A percentile compares a stretch with the other conserved stretches of the same genome.
Evolutionary conservation across 441 rosid genomes (phyloP).

Genomic region (Macaranga tanarius): DNA sequence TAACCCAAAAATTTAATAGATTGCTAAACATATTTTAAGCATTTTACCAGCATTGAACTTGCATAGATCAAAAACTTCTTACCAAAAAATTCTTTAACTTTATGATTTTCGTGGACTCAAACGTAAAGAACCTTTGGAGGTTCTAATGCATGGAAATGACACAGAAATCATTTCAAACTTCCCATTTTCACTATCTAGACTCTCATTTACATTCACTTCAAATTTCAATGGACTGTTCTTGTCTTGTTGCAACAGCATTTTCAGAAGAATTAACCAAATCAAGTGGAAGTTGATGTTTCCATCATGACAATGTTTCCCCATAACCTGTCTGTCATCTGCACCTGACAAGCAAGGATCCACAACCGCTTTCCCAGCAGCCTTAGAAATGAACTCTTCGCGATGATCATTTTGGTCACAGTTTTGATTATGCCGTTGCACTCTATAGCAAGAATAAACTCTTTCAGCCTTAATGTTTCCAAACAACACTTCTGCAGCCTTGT

Average conservation of each 20-base stretch:
- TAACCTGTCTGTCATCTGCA: slow-evolving; percentile 19
- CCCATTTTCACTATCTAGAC: slow-evolving; percentile 41
- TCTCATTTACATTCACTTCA: slow-evolving; percentile 34
- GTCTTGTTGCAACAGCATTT: slow-evolving; percentile 35
- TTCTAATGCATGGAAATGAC: slow-evolving; percentile 38
- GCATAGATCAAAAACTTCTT: neutral
- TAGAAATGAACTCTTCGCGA: neutral
- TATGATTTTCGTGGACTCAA: neutral
- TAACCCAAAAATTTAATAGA: neutral
- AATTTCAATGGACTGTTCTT: slow-evolving; percentile 49
- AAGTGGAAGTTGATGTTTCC: slow-evolving; percentile 28
- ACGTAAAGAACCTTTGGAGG: neutral
- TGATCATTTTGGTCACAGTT: slow-evolving; percentile 12
- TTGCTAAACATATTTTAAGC: neutral
- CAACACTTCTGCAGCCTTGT: slow-evolving; percentile 57
- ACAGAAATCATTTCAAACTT: slow-evolving; percentile 43
- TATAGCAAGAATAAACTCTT: slow-evolving; percentile 31
- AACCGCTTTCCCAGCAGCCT: slow-evolving; percentile 1
- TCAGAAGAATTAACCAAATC: slow-evolving; percentile 46
- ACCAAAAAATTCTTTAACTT: neutral
- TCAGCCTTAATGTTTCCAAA: slow-evolving; percentile 58
- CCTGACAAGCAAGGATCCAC: slow-evolving; percentile 10
- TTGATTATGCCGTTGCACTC: slow-evolving; percentile 5
- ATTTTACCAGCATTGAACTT: too few relatives aligned
- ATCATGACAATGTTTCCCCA: slow-evolving; percentile 15